phyloP scores from a whole-genome alignment of 805 yeast species.

The Candida silvicultrix region DNA sequence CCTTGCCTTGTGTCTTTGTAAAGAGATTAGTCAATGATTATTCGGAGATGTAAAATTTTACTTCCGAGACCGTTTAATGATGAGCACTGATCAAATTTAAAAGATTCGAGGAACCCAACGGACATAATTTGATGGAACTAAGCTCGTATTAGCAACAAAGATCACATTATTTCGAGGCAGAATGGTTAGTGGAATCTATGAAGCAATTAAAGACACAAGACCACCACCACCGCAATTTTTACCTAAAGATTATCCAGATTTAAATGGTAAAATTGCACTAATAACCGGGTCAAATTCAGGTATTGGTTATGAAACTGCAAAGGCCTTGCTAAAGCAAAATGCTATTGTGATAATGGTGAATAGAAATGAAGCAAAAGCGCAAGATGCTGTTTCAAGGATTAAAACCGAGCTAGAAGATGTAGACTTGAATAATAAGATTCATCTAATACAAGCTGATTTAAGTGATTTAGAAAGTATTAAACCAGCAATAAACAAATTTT shows the following conservation, averaged over 20 bases:
- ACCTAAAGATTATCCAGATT: constrained; percentile 25
- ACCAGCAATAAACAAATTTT: constrained; percentile 28
- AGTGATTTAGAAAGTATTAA: constrained; percentile 36
- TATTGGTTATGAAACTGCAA: constrained; percentile 27
- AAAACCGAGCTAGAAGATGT: constrained; percentile 17
- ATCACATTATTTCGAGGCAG: too few species aligned
- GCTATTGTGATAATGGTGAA: constrained; percentile 33
- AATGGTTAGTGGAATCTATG: background rate
- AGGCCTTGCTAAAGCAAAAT: constrained; percentile 23
- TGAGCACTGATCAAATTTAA: too few species aligned
- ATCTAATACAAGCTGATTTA: constrained; percentile 26
- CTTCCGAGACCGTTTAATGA: too few species aligned
- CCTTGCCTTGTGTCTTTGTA: too few species aligned
- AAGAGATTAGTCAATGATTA: too few species aligned
- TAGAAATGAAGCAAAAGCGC: constrained; percentile 28
- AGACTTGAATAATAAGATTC: constrained; percentile 16
- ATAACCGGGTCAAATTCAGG: constrained; percentile 31
- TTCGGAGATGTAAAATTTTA: too few species aligned
- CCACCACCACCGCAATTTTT: constrained; percentile 20
- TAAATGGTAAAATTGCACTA: constrained; percentile 17
- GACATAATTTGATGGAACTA: too few species aligned
- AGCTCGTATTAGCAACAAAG: too few species aligned
- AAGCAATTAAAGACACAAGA: constrained; percentile 4
- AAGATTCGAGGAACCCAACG: too few species aligned
- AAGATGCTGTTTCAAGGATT: constrained; percentile 22